Conservation (phyloP, 1,139 yeast genomes). For the Yamadazyma spencermartinsiae region DNA sequence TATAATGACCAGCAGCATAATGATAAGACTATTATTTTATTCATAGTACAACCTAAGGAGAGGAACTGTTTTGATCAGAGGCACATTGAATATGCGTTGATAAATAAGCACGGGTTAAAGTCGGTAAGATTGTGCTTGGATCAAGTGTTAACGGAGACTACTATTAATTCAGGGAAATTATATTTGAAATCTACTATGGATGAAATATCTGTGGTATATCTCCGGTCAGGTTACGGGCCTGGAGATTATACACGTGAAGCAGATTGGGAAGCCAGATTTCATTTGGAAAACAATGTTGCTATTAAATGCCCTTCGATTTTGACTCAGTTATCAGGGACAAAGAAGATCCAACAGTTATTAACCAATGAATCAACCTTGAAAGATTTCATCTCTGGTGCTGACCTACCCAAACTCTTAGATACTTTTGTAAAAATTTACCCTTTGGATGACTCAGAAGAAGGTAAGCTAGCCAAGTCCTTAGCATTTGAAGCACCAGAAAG, state of each 20-base stretch:
- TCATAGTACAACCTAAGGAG: slow-evolving; percentile 83
- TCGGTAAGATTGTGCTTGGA: slow-evolving; percentile 69
- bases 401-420: slow-evolving; percentile 36
- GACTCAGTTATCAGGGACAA: slow-evolving; percentile 90
- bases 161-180: slow-evolving; percentile 45
- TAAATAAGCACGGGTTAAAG: slow-evolving; percentile 54
- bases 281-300: slow-evolving; percentile 73
- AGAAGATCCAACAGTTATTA: slow-evolving; percentile 86
- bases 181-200: slow-evolving; percentile 54
- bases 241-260: slow-evolving; percentile 56
- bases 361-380: slow-evolving; percentile 54
- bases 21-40: slow-evolving; percentile 57
- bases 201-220: slow-evolving; percentile 87
- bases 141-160: slow-evolving; percentile 50
- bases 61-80: slow-evolving; percentile 91
- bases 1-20: slow-evolving; percentile 38
- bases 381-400: slow-evolving; percentile 42
- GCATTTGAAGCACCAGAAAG: slow-evolving; percentile 68
- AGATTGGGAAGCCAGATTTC: slow-evolving; percentile 77
- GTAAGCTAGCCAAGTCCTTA: slow-evolving; percentile 60
- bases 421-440: slow-evolving; percentile 90
- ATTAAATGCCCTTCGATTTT: slow-evolving; percentile 88
- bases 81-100: slow-evolving; percentile 69
- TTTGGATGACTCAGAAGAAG: slow-evolving; percentile 68
- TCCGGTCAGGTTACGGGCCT: slow-evolving; percentile 87